phyloP scores from a whole-genome alignment of 1,284 basidiomycete genomes.

The Naganishia liquefaciens region DNA sequence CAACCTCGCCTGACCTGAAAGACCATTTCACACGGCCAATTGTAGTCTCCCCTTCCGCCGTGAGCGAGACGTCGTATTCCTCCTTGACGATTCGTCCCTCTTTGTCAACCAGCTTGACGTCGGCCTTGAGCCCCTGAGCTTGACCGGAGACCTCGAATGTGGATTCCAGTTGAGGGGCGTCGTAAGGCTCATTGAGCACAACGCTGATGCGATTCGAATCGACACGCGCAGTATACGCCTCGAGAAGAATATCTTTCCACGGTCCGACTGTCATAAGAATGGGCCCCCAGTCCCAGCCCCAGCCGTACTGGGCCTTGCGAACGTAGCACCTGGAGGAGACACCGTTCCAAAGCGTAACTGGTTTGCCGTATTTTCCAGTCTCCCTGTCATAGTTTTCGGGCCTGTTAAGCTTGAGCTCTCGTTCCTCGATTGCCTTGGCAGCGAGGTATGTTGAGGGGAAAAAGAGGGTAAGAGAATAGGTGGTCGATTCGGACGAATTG shows the following conservation, averaged over 20 bases:
- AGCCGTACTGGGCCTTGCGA: slow-evolving; percentile 79
- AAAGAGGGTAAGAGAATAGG: slow-evolving; percentile 64
- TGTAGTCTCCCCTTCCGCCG: slow-evolving; percentile 53
- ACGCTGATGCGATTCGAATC: slow-evolving; percentile 59
- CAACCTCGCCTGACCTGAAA: slow-evolving; percentile 61
- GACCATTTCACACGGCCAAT: slow-evolving; percentile 58
- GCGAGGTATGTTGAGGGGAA: slow-evolving; percentile 75
- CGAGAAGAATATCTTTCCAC: slow-evolving; percentile 60
- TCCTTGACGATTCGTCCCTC: slow-evolving; percentile 54
- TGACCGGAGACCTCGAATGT: slow-evolving; percentile 32
- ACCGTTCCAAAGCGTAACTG: slow-evolving; percentile 75
- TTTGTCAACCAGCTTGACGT: slow-evolving; percentile 58
- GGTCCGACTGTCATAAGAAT: slow-evolving; percentile 53
- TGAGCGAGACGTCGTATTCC: slow-evolving; percentile 36
- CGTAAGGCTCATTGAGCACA: slow-evolving; percentile 36
- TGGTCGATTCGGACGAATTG: not conserved
- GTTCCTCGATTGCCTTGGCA: slow-evolving; percentile 55
- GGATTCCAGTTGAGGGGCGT: slow-evolving; percentile 35
- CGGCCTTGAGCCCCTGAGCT: not conserved
- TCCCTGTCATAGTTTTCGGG: slow-evolving; percentile 28
- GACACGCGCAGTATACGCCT: slow-evolving; percentile 67
- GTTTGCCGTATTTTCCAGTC: slow-evolving; percentile 28
- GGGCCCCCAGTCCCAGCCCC: slow-evolving; percentile 59
- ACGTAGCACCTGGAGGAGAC: slow-evolving; percentile 81
- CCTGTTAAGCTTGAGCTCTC: slow-evolving; percentile 35